Evolutionary conservation across 2,329 filamentous ascomycete species (phyloP), one percentile per base, ranked within the genome.

Genomic region (Septoria linicola): DNA sequence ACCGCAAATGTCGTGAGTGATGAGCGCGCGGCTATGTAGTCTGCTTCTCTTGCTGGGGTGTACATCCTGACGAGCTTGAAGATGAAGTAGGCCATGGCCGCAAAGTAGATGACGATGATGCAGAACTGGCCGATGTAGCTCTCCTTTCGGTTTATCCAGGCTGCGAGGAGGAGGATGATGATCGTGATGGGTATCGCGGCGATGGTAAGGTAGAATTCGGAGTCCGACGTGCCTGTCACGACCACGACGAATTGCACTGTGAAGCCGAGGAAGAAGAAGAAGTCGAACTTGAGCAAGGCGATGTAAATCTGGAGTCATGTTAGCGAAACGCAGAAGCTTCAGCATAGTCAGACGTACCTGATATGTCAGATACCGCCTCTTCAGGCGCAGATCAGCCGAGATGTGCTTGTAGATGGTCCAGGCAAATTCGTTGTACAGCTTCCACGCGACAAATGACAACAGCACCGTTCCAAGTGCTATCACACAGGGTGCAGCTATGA

Each of bases 321-420:
- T 35, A 59, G 57, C 20, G 30, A 5, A 3, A 5, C 2, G 11
- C 1, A 21, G 14, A 42, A 2, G 31, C 11, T 21, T 14, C 8
- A 11, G 30, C 36, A 27, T 6, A 3, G 2, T 13, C 21, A 23
- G 27, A 65, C 76, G 45, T 76, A 95, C 90, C 84, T 99, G 93
- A 70, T 95, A 99, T 56, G 92, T 88, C 54, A 99, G 80, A 75
- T 95, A 99, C 59, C 93, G 85, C 73, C 91, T 86, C 80, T 96
- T 97, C 86, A 99, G 89, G 64, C 90, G 84, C 68, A 96, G 82
- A 75, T 99, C 93, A 44, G 93, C 93, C 67, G 91, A 95, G 68
- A 99, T 99, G 71, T 95, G 91, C 78, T 99, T 99, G 73, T 99
- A 90, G 66, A 99, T 99, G 51, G 93, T 93, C 93, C 93, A 99